Conservation (phyloP, 495 filamentous ascomycete genomes). For the Baudoinia panamericana region DNA sequence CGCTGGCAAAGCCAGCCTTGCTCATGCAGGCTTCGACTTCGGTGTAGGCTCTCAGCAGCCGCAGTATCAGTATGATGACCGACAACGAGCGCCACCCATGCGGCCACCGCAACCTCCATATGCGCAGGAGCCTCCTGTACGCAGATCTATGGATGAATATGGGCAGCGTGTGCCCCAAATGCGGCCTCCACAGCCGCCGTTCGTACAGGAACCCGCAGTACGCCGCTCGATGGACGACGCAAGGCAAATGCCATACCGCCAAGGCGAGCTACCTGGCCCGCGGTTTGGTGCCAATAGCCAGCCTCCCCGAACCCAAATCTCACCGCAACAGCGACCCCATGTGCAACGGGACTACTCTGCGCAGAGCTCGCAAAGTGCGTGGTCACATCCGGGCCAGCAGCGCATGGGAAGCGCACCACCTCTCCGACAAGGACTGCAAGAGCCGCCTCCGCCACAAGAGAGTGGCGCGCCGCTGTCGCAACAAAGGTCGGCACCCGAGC, state of each 20-base stretch:
- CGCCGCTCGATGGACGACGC: constrained; percentile 18
- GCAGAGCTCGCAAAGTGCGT: background rate
- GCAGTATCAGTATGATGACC: background rate
- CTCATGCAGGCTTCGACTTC: constrained; percentile 7
- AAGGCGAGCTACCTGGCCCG: constrained; percentile 1
- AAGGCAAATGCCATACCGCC: constrained; percentile 13
- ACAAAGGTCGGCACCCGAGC: constrained; percentile 6
- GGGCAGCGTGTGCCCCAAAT: background rate
- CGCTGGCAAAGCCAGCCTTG: background rate
- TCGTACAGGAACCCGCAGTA: background rate
- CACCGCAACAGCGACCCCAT: constrained; percentile 10
- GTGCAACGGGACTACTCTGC: background rate
- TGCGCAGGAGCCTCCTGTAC: no score
- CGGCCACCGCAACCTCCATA: background rate
- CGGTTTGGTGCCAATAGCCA: constrained; percentile 2
- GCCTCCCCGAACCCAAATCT: constrained; percentile 1
- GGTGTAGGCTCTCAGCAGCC: background rate
- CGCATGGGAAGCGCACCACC: constrained; percentile 8
- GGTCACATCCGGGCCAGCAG: constrained; percentile 3
- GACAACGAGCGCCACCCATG: background rate
- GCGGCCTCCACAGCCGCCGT: constrained; percentile 12
- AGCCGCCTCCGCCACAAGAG: constrained; percentile 2
- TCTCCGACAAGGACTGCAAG: constrained; percentile 6
- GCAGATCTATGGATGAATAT: background rate
- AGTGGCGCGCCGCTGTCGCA: constrained; percentile 10